Base-by-base conservation (phyloP, 1,284 basidiomycete species). In the Pulchroboletus neoregius region DNA sequence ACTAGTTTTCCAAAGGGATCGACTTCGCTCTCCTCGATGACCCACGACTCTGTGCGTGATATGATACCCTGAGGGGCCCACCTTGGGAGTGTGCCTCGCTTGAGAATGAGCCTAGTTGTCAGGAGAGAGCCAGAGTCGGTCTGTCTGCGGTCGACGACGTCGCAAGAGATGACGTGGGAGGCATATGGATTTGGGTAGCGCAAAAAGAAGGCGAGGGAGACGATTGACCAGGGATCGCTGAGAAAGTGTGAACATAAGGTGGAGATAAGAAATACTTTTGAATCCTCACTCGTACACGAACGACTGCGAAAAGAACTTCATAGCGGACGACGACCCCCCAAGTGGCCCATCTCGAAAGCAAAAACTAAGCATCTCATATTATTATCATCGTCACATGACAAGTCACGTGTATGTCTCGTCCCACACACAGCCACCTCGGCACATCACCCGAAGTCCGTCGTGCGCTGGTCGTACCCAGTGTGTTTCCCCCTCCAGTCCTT, bases 121-220 rank as follows among this genome's bases (percentile, higher is more conserved):
- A 84, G 69, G n/a, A 98, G 78, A 10, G 87, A 81, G 22, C 91
- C 90, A 1, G 74, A 69, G 15, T 84, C 73, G 9, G 87, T 84
- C 52, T 87, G 71, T 5, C 70, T 75, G 52, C 94, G 86, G 45
- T 90, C 88, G 51, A 98, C 79, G 52, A 97, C 93, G 72, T 98
- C 95, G 74, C 92, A 94, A 7, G 92, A 92, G 50, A 96, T 71
- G 62, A 99, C 89, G 68, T 99, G 95, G 10, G 91, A 78, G 6
- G 95, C 91, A 59, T 91, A 91, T 34, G 95, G 94, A 68, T 98
- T 99, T 4, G 96, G 95, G 67, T 99, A 99, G 54, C 96, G 87
- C 52, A 97, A 76, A 62, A 94, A 93, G 74, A 91, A 98, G 13
- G 94, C 94, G 54, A 94, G 77, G 30, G 91, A 84, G 46, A 95